Base-by-base conservation (phyloP, 2,329 filamentous ascomycete species). In the Colletotrichum cordylinicola region DNA sequence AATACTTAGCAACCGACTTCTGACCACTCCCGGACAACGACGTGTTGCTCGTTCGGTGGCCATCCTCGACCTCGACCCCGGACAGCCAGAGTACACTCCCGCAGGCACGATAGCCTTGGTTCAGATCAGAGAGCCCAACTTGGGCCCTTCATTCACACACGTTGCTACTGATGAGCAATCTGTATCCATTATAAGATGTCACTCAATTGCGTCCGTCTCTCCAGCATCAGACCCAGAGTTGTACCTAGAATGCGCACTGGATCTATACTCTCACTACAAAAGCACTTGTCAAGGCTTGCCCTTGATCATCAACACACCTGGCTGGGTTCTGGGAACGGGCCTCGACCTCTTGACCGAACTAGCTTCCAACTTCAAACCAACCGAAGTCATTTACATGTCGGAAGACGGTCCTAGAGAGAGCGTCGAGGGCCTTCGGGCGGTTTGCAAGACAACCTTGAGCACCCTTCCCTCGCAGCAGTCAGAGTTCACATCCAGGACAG, bases 61-160 rank as follows among this genome's bases (percentile, higher is more conserved):
- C 70, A 86, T 94, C n/a, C 87, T 97, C 8, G 95, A 78, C 79
- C 87, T 96, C 12, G 94, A 97, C 80, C 93, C 94, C 1, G 93
- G 93, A 0, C 94, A 96, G 80, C 94, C 94, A 4, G 94, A 96
- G 80, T 96, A 94, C 81, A 91, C 90, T 0, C 89, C 93, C 2
- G 90, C 93, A 1, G 94, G 94, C 1, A 92, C 93, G 16, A 81
- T 96, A 24, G 94, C 94, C 2, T 89, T 96, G 6, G 86, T 93
- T 16, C 87, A 90, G 33, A 84, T 96, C 13, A 87, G 85, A 2
- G 83, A 88, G 35, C 91, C 93, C 0, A 92, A 95, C 67, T 85
- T 96, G 7, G 90, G 91, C 0, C 90, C 93, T 1, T 88, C 93
- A 0, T 96, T 94, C 80, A 91, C 91, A 9, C 93, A 94, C 78